A percentile compares a stretch with the other conserved stretches of the same genome.
phyloP scores from a whole-genome alignment of 208 protist genomes.

The Acanthamoeba sp. region DNA sequence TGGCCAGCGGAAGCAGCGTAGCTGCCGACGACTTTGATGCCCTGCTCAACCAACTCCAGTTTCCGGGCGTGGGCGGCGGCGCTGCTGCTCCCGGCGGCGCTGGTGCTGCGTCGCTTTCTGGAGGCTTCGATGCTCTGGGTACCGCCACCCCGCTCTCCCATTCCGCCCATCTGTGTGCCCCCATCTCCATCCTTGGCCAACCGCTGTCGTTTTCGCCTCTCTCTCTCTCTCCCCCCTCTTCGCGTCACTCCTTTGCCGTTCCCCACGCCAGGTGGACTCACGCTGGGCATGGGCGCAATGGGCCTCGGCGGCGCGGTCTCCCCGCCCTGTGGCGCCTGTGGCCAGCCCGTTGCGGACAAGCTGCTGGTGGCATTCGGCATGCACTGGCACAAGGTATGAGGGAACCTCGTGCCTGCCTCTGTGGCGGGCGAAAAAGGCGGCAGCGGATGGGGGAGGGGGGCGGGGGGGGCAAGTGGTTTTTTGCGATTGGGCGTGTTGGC shows the following conservation, averaged over 20 bases:
- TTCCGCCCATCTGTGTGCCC: no score
- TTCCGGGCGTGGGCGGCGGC: neutral
- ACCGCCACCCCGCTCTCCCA: no score
- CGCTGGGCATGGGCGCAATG: neutral
- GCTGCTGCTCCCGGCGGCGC: neutral
- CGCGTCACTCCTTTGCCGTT: no score
- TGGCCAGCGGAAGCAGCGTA: neutral
- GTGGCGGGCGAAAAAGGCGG: no score
- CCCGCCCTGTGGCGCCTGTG: constrained; percentile 30
- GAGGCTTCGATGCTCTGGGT: neutral
- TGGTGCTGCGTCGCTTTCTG: neutral
- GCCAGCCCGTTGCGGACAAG: constrained; percentile 2
- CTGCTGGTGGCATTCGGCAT: constrained; percentile 59
- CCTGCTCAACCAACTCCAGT: constrained; percentile 21
- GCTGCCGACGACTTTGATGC: constrained; percentile 22
- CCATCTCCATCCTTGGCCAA: no score
- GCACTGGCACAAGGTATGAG: constrained; percentile 60
- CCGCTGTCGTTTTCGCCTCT: no score
- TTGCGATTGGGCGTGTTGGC: no score
- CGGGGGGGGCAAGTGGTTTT: no score
- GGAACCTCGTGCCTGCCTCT: no score
- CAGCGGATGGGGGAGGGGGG: no score
- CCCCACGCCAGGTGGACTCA: neutral
- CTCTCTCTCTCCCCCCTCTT: no score
- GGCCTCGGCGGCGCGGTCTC: neutral